A percentile compares a stretch with the other conserved stretches of the same genome.
phyloP scores from a whole-genome alignment of 2,329 filamentous ascomycete species.

The Corynespora cassiicola region DNA sequence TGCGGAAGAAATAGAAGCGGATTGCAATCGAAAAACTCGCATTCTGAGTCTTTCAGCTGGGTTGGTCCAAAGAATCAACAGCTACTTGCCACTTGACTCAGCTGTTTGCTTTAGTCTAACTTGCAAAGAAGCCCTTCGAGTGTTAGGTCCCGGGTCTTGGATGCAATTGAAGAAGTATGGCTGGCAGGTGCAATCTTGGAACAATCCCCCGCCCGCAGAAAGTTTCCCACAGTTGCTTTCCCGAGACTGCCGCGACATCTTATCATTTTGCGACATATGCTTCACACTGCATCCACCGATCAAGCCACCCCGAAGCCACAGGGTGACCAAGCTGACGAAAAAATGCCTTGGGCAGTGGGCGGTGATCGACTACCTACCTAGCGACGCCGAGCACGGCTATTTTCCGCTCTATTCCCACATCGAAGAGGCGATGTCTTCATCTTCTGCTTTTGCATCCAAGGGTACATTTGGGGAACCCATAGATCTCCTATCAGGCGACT shows the following conservation, averaged over 20 bases:
- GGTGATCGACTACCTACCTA: slow-evolving; percentile 5
- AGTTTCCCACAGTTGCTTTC: slow-evolving; percentile 1
- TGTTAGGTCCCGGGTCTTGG: slow-evolving; percentile 3
- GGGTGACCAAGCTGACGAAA: slow-evolving; percentile 7
- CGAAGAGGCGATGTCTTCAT: not conserved
- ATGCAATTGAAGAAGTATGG: not conserved
- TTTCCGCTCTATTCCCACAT: slow-evolving; percentile 5
- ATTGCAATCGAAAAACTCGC: no score
- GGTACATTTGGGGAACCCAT: not conserved
- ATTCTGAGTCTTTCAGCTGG: no score
- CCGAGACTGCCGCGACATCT: not conserved
- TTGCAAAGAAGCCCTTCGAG: slow-evolving; percentile 7
- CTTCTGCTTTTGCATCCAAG: not conserved
- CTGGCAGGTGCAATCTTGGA: no score
- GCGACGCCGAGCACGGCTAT: slow-evolving; percentile 1
- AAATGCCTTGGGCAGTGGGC: slow-evolving; percentile 6
- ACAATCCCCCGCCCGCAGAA: not conserved
- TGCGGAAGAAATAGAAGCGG: no score
- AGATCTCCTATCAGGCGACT: slow-evolving; percentile 1
- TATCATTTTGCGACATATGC: slow-evolving; percentile 2
- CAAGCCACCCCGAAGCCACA: slow-evolving; percentile 5
- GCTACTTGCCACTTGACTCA: not conserved
- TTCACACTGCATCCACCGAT: slow-evolving; percentile 8
- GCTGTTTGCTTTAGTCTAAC: slow-evolving; percentile 5
- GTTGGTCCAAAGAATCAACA: no score